phyloP scores from a whole-genome alignment of 2,329 filamentous ascomycete genomes.

The Arachnomyces sp. region DNA sequence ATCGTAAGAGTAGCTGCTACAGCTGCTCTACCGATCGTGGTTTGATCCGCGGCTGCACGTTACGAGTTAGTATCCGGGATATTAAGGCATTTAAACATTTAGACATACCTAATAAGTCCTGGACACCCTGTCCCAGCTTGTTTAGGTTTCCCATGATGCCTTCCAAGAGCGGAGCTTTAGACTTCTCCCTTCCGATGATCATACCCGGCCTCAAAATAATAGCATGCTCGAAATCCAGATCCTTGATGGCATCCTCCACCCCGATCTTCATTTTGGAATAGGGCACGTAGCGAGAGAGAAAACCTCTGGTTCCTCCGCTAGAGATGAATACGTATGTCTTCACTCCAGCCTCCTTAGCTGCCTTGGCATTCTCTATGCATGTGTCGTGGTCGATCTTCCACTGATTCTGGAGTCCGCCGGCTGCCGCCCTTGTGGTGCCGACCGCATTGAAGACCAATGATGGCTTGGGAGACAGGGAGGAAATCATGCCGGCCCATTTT shows the following conservation, averaged over 20 bases:
- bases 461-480: constrained; percentile 17
- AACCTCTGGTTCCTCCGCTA: constrained; percentile 24
- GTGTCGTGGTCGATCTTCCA: constrained; percentile 33
- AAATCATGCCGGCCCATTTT: constrained; percentile 24
- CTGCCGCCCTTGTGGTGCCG: constrained; percentile 26
- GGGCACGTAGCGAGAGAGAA: constrained; percentile 22
- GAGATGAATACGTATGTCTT: constrained; percentile 31
- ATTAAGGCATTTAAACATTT: neutral
- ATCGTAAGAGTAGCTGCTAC: constrained; percentile 20
- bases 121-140: constrained; percentile 18
- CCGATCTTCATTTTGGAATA: constrained; percentile 33
- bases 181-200: constrained; percentile 25
- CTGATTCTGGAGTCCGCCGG: constrained; percentile 27
- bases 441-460: constrained; percentile 26
- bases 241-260: constrained; percentile 29
- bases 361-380: constrained; percentile 27
- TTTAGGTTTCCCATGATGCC: constrained; percentile 15
- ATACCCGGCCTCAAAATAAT: constrained; percentile 30
- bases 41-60: constrained; percentile 21
- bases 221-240: constrained; percentile 28
- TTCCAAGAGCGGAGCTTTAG: constrained; percentile 16
- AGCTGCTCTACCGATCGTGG: constrained; percentile 21
- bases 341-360: constrained; percentile 28
- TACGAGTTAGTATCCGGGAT: constrained; percentile 2
- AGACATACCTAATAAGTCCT: constrained; percentile 23